These are phyloP conservation scores for Puya raimondii DNA, from an alignment of 176 grass and related monocot genomes.

Conservation along the genomic window DNA sequence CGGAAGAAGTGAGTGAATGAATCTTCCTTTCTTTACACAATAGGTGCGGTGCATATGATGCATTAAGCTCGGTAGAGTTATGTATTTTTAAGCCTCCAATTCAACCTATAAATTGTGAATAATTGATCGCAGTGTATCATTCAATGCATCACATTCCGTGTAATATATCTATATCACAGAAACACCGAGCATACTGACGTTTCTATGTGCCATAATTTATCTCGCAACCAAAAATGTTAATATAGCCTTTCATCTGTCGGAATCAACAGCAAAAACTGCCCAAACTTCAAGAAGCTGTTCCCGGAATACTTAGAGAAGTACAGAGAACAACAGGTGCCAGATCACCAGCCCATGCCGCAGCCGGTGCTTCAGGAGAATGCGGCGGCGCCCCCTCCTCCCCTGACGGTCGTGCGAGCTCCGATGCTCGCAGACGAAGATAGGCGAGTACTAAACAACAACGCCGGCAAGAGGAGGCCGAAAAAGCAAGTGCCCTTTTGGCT, in stretches of 20 bases:
- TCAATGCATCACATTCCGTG: too few species aligned
- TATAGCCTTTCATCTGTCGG: neutral
- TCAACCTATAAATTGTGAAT: too few species aligned
- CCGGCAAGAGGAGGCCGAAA: constrained; percentile 30
- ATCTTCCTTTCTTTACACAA: too few species aligned
- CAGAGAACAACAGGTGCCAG: constrained; percentile 44
- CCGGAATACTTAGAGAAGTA: constrained; percentile 91
- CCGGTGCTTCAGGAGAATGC: constrained; percentile 30
- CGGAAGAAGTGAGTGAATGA: too few species aligned
- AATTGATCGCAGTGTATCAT: too few species aligned
- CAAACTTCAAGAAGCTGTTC: constrained; percentile 86
- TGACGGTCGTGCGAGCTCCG: constrained; percentile 20
- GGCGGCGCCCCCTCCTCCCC: constrained; percentile 21
- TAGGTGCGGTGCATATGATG: too few species aligned
- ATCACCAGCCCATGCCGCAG: constrained; percentile 20
- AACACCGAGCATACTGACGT: neutral
- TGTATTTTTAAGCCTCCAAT: too few species aligned
- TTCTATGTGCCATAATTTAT: neutral
- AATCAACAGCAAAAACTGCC: constrained; percentile 79
- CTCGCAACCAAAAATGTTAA: neutral
- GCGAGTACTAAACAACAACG: too few species aligned
- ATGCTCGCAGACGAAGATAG: constrained; percentile 11
- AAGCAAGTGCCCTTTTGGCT: constrained; percentile 80
- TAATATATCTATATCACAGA: neutral
- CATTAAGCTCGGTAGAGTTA: too few species aligned